Evolutionary conservation across 2,329 filamentous ascomycete genomes (phyloP).

Genomic region (Alternaria burnsii): DNA sequence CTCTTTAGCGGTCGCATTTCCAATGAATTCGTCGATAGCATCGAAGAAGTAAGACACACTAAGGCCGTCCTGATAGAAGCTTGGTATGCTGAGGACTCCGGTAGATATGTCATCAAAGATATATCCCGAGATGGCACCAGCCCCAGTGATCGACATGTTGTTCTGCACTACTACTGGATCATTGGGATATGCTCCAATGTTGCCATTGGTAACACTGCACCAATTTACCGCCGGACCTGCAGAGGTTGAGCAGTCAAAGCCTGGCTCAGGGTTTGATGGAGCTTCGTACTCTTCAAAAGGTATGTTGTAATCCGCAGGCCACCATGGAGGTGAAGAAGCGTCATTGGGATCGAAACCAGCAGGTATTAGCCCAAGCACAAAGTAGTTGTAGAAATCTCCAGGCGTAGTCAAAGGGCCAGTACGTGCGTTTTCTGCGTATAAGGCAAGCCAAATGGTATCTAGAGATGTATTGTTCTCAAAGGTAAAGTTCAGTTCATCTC

Average conservation of each 20-base stretch:
- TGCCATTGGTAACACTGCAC: not conserved
- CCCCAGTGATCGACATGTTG: conserved; percentile 24
- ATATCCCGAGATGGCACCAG: conserved; percentile 53
- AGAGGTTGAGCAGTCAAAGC: not conserved
- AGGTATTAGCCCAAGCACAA: conserved; percentile 40
- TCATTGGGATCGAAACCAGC: conserved; percentile 29
- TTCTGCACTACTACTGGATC: conserved; percentile 29
- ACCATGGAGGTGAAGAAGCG: no score
- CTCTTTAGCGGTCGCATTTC: conserved; percentile 52
- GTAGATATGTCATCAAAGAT: conserved; percentile 50
- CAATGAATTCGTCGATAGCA: conserved; percentile 53
- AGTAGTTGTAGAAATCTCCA: conserved; percentile 57
- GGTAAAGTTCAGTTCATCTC: conserved; percentile 20
- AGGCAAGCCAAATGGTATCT: not conserved
- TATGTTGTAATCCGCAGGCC: not conserved
- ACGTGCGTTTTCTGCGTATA: not conserved
- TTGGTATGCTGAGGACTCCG: conserved; percentile 55
- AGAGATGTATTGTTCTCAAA: not conserved
- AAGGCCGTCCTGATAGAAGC: conserved; percentile 41
- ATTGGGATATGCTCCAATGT: conserved; percentile 34
- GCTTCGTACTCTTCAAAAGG: not conserved
- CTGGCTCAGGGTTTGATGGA: not conserved
- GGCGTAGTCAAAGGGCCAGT: conserved; percentile 49
- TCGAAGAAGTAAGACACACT: conserved; percentile 28
- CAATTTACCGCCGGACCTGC: not conserved